Conservation (phyloP, 164 flowering plant species). For the Dillenia suffruticosa region DNA sequence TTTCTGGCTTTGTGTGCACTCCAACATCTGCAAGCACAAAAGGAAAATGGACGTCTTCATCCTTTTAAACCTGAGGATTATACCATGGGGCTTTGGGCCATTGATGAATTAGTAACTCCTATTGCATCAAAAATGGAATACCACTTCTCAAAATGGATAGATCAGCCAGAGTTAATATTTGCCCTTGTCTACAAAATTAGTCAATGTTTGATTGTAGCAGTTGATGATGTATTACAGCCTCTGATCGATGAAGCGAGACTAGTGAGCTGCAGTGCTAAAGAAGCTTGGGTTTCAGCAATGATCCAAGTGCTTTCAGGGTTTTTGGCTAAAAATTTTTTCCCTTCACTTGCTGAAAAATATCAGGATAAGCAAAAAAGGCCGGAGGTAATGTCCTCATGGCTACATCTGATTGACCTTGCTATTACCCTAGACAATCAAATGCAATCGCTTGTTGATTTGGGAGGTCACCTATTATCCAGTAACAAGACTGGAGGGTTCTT, state of each 20-base stretch:
- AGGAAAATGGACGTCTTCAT: slow-evolving; percentile 31
- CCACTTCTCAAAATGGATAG: slow-evolving; percentile 58
- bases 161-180: slow-evolving; percentile 58
- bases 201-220: slow-evolving; percentile 36
- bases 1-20: slow-evolving; percentile 59
- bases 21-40: slow-evolving; percentile 49
- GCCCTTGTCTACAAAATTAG: slow-evolving; percentile 59
- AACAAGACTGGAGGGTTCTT: slow-evolving; percentile 19
- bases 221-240: slow-evolving; percentile 68
- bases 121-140: slow-evolving; percentile 50
- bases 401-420: slow-evolving; percentile 54
- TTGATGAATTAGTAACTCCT: slow-evolving; percentile 62
- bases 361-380: slow-evolving; percentile 18
- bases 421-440: slow-evolving; percentile 49
- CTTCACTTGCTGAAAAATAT: slow-evolving; percentile 40
- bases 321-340: slow-evolving; percentile 36
- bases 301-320: slow-evolving; percentile 41
- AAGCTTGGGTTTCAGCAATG: slow-evolving; percentile 74
- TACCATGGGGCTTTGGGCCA: slow-evolving; percentile 41
- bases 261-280: slow-evolving; percentile 49
- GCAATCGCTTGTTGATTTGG: slow-evolving; percentile 45
- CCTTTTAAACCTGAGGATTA: slow-evolving; percentile 16
- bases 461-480: slow-evolving; percentile 14
- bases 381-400: slow-evolving; percentile 48
- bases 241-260: slow-evolving; percentile 60